Evolutionary conservation across 2,329 filamentous ascomycete genomes (phyloP), one percentile per base, ranked within the genome.

Genomic region (Cladophialophora yegresii): DNA sequence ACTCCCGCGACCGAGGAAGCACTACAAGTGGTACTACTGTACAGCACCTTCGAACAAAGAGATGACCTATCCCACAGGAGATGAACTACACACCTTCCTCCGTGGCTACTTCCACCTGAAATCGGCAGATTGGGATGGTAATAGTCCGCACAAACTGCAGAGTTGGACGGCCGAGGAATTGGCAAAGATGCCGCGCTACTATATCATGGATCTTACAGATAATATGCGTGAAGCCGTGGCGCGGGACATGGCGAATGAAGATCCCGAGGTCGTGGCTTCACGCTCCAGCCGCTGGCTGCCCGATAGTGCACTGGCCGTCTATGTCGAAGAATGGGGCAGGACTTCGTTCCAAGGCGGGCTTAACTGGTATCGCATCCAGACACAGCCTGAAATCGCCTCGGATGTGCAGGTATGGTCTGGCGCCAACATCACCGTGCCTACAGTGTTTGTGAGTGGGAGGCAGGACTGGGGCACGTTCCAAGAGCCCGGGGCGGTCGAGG

Each of bases 381-480:
- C 85, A 0, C 79, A 82, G 45, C 78, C 83, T 10, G 76, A 74
- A 1, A 75, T 76, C 62, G 76, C 74, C 6, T 78, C 77, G 43
- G 87, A 89, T 61, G 74, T 86, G 58, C 79, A 85, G 22, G 71
- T 87, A 0, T 89, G 85, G 71, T 82, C 85, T 0, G 86, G 86
- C 0, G 81, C 79, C 72, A 85, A 81, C 72, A 84, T 90, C 22
- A 83, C 85, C 56, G 83, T 87, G 8, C 87, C 87, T 0, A 82
- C 80, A 62, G 76, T 80, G 0, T 89, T 87, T 69, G 81, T 90
- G n/a, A 83, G 82, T 28, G 87, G 88, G 0, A 79, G 78, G 53
- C 75, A 81, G 63, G 88, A 90, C 68, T 90, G 88, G 87, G 87
- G 86, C 0, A 89, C 85, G 33, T 88, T 84, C 72, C 88, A 90